These are phyloP conservation scores for Colletotrichum graminicola DNA, from an alignment of 2,329 filamentous ascomycete species.

Conservation along the genomic window DNA sequence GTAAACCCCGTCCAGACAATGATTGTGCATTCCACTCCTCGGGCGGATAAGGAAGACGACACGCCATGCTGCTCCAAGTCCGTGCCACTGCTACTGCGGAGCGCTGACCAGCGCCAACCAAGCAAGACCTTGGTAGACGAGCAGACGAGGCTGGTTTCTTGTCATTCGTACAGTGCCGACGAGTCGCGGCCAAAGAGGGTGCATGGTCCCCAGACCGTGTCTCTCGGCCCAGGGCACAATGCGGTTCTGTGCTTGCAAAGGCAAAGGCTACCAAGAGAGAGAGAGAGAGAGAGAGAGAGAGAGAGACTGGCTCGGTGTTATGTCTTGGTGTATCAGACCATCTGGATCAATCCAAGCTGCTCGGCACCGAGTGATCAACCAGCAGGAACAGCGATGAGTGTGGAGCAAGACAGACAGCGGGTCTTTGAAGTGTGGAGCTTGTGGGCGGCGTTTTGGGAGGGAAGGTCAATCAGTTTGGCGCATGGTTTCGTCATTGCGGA, in stretches of 20 bases:
- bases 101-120: slow-evolving; percentile 1
- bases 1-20: slow-evolving; percentile 2
- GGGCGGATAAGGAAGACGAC: background rate
- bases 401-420: background rate
- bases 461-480: background rate
- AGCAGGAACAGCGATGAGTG: background rate
- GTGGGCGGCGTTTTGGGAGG: background rate
- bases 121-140: background rate
- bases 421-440: background rate
- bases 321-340: slow-evolving; percentile 14
- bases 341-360: background rate
- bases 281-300: background rate
- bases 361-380: background rate
- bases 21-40: slow-evolving; percentile 3
- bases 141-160: slow-evolving; percentile 2
- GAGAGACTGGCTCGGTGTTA: background rate
- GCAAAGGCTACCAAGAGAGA: background rate
- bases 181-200: slow-evolving; percentile 1
- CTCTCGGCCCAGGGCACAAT: background rate
- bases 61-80: background rate
- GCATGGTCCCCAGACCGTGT: background rate
- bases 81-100: slow-evolving; percentile 2
- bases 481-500: background rate
- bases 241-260: background rate
- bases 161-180: background rate